Conservation (phyloP, 129 eudicot genomes). For the Flaveria sonorensis region DNA sequence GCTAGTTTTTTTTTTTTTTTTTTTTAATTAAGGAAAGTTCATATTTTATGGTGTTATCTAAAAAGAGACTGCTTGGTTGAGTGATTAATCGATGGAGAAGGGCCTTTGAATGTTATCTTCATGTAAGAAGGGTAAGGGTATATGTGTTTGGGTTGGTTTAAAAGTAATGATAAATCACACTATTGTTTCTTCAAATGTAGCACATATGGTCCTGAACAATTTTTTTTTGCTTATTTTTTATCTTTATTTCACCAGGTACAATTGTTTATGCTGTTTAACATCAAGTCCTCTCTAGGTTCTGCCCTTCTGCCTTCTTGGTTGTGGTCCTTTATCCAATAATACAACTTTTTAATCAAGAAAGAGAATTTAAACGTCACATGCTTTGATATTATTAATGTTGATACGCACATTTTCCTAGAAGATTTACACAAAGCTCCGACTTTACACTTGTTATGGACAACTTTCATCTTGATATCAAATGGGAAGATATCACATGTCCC, state of each 20-base stretch:
- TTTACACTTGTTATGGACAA: slow-evolving; percentile 48
- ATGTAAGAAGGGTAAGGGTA: background rate
- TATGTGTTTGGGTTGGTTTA: background rate
- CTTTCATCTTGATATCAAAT: slow-evolving; percentile 59
- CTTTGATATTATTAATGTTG: slow-evolving; percentile 29
- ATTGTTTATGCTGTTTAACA: slow-evolving; percentile 13
- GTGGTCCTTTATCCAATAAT: slow-evolving; percentile 12
- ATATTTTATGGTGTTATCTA: background rate
- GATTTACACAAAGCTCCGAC: slow-evolving; percentile 23
- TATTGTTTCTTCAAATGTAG: background rate
- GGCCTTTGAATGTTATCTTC: slow-evolving; percentile 2
- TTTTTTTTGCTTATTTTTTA: background rate
- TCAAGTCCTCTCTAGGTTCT: slow-evolving; percentile 23
- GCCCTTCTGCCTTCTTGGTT: slow-evolving; percentile 14
- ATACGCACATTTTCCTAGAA: slow-evolving; percentile 13
- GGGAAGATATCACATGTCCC: slow-evolving; percentile 87
- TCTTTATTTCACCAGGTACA: slow-evolving; percentile 30
- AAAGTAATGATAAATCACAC: background rate
- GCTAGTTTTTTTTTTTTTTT: no score
- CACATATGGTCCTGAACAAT: background rate
- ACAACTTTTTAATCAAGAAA: background rate
- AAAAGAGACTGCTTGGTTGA: background rate
- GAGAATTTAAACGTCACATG: slow-evolving; percentile 27
- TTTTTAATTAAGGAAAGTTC: background rate
- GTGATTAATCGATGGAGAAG: background rate